phyloP scores from a whole-genome alignment of 1,139 yeast genomes.

The Debaryomyces psychrophilus region DNA sequence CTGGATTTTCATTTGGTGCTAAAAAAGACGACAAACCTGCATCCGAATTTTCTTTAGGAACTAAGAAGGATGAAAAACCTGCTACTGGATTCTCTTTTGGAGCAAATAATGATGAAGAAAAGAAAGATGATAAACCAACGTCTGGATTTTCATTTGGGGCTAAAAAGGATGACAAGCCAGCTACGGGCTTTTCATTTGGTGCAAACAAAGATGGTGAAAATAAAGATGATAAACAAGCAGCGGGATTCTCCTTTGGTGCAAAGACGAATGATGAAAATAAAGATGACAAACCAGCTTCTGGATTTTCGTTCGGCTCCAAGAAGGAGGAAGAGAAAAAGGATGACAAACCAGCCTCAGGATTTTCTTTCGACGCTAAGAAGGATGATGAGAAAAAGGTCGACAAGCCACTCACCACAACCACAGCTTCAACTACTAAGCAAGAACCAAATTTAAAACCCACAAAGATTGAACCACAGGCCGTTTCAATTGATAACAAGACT shows the following conservation, averaged over 20 bases:
- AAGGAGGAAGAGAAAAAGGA: slow-evolving; percentile 21
- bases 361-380: slow-evolving; percentile 29
- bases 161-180: slow-evolving; percentile 24
- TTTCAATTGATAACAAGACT: slow-evolving; percentile 86
- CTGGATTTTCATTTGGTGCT: slow-evolving; percentile 23
- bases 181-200: slow-evolving; percentile 30
- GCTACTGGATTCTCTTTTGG: slow-evolving; percentile 22
- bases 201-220: slow-evolving; percentile 20
- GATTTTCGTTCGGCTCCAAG: slow-evolving; percentile 32
- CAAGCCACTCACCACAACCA: slow-evolving; percentile 1
- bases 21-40: slow-evolving; percentile 20
- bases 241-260: slow-evolving; percentile 23
- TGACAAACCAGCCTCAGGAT: slow-evolving; percentile 23
- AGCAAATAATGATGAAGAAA: slow-evolving; percentile 22
- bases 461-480: slow-evolving; percentile 64
- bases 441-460: slow-evolving; percentile 45
- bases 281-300: slow-evolving; percentile 24
- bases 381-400: slow-evolving; percentile 24
- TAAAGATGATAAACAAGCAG: slow-evolving; percentile 21
- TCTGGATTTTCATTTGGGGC: slow-evolving; percentile 29
- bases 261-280: slow-evolving; percentile 22
- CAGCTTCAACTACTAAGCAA: slow-evolving; percentile 24
- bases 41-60: slow-evolving; percentile 23
- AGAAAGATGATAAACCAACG: slow-evolving; percentile 24
- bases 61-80: slow-evolving; percentile 19